Percentiles rank a stretch among this genome's conserved stretches.
Conservation (phyloP, 208 protist species). For the Trypanosoma congolense region DNA sequence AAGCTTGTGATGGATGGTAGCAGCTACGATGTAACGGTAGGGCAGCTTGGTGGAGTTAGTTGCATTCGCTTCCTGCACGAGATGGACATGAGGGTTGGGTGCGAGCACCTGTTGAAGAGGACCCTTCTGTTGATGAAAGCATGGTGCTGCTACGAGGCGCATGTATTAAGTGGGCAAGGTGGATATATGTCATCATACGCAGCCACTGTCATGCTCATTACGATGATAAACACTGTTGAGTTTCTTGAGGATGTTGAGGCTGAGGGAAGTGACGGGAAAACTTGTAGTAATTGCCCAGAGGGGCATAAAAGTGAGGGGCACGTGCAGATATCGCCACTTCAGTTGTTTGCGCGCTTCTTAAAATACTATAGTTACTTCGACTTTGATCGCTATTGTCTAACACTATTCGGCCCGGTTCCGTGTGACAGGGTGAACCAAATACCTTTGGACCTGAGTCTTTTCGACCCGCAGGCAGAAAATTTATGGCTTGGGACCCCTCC, state of each 20-base stretch:
- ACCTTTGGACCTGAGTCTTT: conserved; percentile 47
- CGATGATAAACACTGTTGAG: conserved; percentile 84
- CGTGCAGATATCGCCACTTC: conserved; percentile 35
- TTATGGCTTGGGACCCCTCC: conserved; percentile 1
- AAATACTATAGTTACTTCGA: conserved; percentile 83
- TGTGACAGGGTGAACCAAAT: conserved; percentile 43
- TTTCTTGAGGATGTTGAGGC: conserved; percentile 69
- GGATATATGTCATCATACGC: conserved; percentile 89
- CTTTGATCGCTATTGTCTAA: conserved; percentile 74
- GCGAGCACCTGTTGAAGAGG: conserved; percentile 84
- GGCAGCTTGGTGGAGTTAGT: conserved; percentile 85
- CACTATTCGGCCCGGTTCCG: conserved; percentile 70
- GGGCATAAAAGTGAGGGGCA: neutral
- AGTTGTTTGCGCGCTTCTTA: conserved; percentile 66
- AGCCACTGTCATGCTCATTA: conserved; percentile 87
- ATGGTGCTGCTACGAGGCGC: conserved; percentile 89
- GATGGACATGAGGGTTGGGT: conserved; percentile 76
- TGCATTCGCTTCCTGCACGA: conserved; percentile 88
- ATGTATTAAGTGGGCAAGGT: conserved; percentile 83
- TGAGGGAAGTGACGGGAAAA: conserved; percentile 9
- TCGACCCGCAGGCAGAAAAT: conserved; percentile 26
- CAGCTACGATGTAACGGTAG: conserved; percentile 86
- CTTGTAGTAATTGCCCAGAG: conserved; percentile 18
- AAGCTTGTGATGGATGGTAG: conserved; percentile 87
- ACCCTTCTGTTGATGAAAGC: conserved; percentile 87